Percentiles rank a stretch among this genome's conserved stretches.
These are phyloP conservation scores for Ceratobasidium sp. DNA, from an alignment of 1,284 basidiomycete genomes.

Conservation along the genomic window DNA sequence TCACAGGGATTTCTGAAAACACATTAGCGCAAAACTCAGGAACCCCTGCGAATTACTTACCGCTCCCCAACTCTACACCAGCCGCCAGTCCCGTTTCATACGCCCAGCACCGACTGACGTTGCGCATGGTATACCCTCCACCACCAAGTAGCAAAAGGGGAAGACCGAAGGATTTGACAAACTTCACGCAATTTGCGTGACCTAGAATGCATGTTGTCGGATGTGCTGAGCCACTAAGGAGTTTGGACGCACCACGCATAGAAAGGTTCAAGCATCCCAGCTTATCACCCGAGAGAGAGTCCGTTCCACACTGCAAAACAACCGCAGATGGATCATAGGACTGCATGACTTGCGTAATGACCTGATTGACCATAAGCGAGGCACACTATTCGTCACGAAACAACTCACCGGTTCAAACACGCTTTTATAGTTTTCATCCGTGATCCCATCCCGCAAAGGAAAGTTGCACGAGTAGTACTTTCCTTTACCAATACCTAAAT, in stretches of 20 bases:
- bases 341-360: conserved; percentile 95
- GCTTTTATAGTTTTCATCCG: conserved; percentile 93
- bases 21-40: conserved; percentile 23
- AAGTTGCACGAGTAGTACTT: conserved; percentile 96
- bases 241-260: conserved; percentile 78
- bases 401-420: conserved; percentile 91
- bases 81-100: conserved; percentile 98
- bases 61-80: conserved; percentile 89
- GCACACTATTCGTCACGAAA: background rate
- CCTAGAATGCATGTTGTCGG: conserved; percentile 57
- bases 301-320: conserved; percentile 98
- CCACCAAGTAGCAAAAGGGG: conserved; percentile 94
- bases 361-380: conserved; percentile 61
- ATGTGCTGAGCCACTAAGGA: background rate
- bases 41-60: conserved; percentile 58
- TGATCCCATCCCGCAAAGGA: conserved; percentile 94
- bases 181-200: conserved; percentile 97
- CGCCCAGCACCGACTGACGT: conserved; percentile 97
- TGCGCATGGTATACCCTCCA: conserved; percentile 98
- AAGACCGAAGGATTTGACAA: conserved; percentile 95
- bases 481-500: conserved; percentile 92
- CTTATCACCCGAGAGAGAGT: conserved; percentile 96
- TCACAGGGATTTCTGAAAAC: conserved; percentile 85
- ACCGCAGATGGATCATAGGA: conserved; percentile 96
- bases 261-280: conserved; percentile 96